phyloP scores from a whole-genome alignment of 768 basidiomycete genomes.

The Rossbeevera mucosa region DNA sequence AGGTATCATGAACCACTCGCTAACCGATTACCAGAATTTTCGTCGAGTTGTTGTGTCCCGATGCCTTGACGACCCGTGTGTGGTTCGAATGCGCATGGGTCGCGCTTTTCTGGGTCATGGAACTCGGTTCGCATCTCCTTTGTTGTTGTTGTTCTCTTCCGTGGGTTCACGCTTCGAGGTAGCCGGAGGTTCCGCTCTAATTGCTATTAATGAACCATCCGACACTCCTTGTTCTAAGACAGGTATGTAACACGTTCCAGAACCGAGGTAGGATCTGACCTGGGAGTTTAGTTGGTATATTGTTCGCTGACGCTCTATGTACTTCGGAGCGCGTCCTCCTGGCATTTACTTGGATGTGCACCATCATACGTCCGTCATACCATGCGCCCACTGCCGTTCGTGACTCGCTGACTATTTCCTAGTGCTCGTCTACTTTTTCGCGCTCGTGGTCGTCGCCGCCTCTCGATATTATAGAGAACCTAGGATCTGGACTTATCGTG shows the following conservation, averaged over 20 bases:
- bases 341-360: conserved; percentile 56
- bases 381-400: not conserved
- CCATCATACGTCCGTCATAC: conserved; percentile 36
- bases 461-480: conserved; percentile 42
- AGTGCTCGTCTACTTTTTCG: conserved; percentile 60
- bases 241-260: conserved; percentile 21
- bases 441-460: conserved; percentile 42
- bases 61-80: conserved; percentile 53
- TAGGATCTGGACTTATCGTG: conserved; percentile 47
- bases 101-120: conserved; percentile 49
- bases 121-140: conserved; percentile 46
- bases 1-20: not conserved
- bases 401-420: conserved; percentile 4
- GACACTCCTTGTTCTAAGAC: conserved; percentile 31
- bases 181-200: conserved; percentile 53
- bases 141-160: not conserved
- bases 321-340: conserved; percentile 51
- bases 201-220: conserved; percentile 38
- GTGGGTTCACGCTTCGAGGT: conserved; percentile 3
- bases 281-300: not conserved
- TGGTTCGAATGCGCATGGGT: conserved; percentile 73
- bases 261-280: conserved; percentile 1
- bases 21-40: conserved; percentile 41
- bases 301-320: conserved; percentile 30
- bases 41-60: conserved; percentile 49